These are phyloP conservation scores for Botryotinia narcissicola DNA, from an alignment of 2,329 filamentous ascomycete genomes.

Conservation along the genomic window DNA sequence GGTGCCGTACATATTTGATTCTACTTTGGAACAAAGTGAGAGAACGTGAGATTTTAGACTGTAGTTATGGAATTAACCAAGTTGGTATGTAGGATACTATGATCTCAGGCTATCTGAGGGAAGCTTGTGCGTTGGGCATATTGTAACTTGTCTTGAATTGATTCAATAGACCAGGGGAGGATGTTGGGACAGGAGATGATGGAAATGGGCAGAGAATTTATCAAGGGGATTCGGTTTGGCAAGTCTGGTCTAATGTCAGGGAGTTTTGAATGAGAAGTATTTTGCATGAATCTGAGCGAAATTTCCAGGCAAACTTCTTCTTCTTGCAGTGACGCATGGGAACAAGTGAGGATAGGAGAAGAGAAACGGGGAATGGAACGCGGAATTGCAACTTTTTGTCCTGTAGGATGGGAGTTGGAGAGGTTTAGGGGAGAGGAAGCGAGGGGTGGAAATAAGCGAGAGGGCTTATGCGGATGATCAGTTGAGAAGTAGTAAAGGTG, in stretches of 20 bases:
- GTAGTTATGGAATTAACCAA: not conserved
- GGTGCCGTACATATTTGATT: not conserved
- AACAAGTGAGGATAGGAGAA: not conserved
- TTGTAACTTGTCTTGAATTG: not conserved
- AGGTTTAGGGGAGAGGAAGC: not conserved
- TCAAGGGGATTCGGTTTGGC: not conserved
- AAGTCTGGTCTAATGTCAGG: not conserved
- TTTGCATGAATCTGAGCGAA: not conserved
- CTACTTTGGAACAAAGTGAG: not conserved
- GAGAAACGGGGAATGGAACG: not conserved
- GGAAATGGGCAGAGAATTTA: not conserved
- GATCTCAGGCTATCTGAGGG: not conserved
- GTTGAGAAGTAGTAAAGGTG: not conserved
- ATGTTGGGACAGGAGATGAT: not conserved
- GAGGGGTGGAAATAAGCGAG: not conserved
- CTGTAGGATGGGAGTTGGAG: not conserved
- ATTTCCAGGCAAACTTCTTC: not conserved
- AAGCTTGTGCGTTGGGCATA: not conserved
- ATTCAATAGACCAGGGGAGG: not conserved
- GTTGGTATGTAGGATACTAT: not conserved
- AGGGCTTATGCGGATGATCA: not conserved
- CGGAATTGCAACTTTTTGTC: not conserved
- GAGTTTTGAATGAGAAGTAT: not conserved
- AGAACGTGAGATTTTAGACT: not conserved
- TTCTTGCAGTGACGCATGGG: not conserved